Conservation (phyloP, 805 yeast species). For the Suhomyces canberraensis region DNA sequence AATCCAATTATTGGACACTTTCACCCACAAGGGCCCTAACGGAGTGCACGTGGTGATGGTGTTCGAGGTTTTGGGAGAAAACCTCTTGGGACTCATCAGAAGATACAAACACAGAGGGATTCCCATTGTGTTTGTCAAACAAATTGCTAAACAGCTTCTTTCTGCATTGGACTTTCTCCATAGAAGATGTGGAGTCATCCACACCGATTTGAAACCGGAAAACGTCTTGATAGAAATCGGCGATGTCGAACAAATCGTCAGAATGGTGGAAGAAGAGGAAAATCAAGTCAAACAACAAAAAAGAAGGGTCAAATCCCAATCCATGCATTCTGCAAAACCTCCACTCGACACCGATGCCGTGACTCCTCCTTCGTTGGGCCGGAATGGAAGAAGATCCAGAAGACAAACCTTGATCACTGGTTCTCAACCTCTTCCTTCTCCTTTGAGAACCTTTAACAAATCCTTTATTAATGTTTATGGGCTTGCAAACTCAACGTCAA, state of each 20-base stretch:
- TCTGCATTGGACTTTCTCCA: conserved; percentile 71
- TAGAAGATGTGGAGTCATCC: conserved; percentile 69
- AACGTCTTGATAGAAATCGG: conserved; percentile 77
- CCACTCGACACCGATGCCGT: conserved; percentile 3
- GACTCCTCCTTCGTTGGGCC: conserved; percentile 37
- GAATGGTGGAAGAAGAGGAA: conserved; percentile 60
- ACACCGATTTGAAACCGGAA: conserved; percentile 73
- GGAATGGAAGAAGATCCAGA: conserved; percentile 55
- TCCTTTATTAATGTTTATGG: conserved; percentile 37
- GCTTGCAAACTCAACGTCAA: conserved; percentile 35
- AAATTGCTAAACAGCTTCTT: conserved; percentile 73
- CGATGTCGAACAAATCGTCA: conserved; percentile 75
- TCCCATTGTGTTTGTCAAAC: conserved; percentile 74
- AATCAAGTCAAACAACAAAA: conserved; percentile 45
- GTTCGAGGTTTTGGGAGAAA: conserved; percentile 95
- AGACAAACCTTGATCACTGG: conserved; percentile 80
- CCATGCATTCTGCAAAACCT: conserved; percentile 9
- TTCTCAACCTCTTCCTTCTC: conserved; percentile 90
- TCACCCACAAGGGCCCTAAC: conserved; percentile 83
- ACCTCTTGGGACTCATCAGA: conserved; percentile 77
- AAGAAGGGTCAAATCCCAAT: conserved; percentile 23
- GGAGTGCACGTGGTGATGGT: conserved; percentile 97
- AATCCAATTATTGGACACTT: conserved; percentile 76
- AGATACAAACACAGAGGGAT: conserved; percentile 75
- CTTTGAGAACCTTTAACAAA: conserved; percentile 58